These are phyloP conservation scores for Clonostachys chloroleuca DNA, from an alignment of 2,329 filamentous ascomycete genomes.

Conservation along the genomic window DNA sequence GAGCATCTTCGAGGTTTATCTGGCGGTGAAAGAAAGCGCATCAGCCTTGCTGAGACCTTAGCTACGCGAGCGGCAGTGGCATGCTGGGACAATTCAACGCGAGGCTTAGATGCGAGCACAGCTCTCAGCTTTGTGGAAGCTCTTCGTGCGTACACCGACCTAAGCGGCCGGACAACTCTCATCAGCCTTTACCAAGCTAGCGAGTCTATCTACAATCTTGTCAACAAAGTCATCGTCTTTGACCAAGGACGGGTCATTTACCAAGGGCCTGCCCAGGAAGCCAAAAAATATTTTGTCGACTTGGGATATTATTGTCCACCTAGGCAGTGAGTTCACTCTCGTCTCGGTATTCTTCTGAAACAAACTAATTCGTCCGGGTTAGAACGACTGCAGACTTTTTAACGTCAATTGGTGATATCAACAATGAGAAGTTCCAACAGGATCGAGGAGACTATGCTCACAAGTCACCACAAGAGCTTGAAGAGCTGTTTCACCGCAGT, in stretches of 20 bases:
- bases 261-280: slow-evolving; percentile 57
- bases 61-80: slow-evolving; percentile 70
- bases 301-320: slow-evolving; percentile 67
- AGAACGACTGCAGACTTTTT: slow-evolving; percentile 66
- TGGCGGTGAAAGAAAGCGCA: slow-evolving; percentile 77
- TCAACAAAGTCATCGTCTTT: slow-evolving; percentile 79
- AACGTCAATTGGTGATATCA: slow-evolving; percentile 57
- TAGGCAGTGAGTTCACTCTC: slow-evolving; percentile 39
- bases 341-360: too few relatives aligned
- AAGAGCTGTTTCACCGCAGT: slow-evolving; percentile 59
- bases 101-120: slow-evolving; percentile 73
- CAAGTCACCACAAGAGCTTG: slow-evolving; percentile 64
- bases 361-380: too few relatives aligned
- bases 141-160: slow-evolving; percentile 69
- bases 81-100: slow-evolving; percentile 76
- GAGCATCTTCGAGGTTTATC: slow-evolving; percentile 68
- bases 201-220: slow-evolving; percentile 40
- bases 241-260: slow-evolving; percentile 65
- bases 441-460: slow-evolving; percentile 61
- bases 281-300: slow-evolving; percentile 61
- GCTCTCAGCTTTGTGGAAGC: slow-evolving; percentile 73
- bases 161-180: slow-evolving; percentile 55
- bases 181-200: slow-evolving; percentile 37
- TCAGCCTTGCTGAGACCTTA: slow-evolving; percentile 73
- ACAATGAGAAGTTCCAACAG: slow-evolving; percentile 61